Base-by-base conservation (phyloP, 106 monocot species). In the Iris macrosiphon region DNA sequence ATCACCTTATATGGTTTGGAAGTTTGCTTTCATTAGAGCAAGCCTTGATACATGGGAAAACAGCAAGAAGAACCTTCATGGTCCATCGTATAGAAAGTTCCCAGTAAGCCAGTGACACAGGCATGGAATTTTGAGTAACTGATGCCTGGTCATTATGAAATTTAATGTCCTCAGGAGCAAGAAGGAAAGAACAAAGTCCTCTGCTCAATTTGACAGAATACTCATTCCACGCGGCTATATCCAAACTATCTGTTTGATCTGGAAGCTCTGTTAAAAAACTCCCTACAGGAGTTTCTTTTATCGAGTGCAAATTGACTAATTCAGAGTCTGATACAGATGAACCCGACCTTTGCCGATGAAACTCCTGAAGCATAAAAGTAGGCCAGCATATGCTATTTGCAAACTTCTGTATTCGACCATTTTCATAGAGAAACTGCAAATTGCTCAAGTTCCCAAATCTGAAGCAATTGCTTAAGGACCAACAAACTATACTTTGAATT, bases 331-430 rank as follows among this genome's bases (percentile, higher is more conserved):
- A 43, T 31, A 60, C 18, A 61, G 64, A 60, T 39, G 47, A 68
- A 40, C 33, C 45, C 54, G 62, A 43, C 31, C 13, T 57, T 20
- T 69, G 39, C 23, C 39, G 63, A 21, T 46, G 51, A 40, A 79
- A 77, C 57, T 87, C 98, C 55, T 98, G 98, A 72, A 98, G 67
- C 71, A 78, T 70, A 63, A 87, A 98, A 27, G 78, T 77, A 59
- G 91, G 87, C 87, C 87, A 98, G 64, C 98, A 90, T 45, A 98
- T 75, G 72, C 87, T 80, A 56, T 91, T 98, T 65, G 98, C 98
- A 73, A 98, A 87, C 48, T 98, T 98, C 27, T 98, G 98, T 64
- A 84, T 60, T 61, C 98, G 90, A 46, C 98, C 98, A 73, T 90
- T 98, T 79, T 98, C 98, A 73, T 78, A 91, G 16, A 98, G 74